These are phyloP conservation scores for Phaeosphaeriaceae sp. DNA, from an alignment of 2,329 filamentous ascomycete species.

Conservation along the genomic window DNA sequence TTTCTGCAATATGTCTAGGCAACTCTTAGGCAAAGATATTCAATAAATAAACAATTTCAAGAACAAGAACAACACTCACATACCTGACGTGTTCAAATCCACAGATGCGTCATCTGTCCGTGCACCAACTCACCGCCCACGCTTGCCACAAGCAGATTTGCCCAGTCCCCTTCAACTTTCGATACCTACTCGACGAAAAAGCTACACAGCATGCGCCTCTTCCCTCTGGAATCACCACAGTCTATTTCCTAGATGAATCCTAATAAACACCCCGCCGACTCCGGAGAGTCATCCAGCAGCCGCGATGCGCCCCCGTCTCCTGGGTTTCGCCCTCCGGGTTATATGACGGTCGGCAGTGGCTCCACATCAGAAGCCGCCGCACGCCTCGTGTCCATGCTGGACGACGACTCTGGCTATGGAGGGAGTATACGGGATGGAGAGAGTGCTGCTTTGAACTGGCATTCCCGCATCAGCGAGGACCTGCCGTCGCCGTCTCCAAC, in stretches of 20 bases:
- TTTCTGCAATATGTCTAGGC: too few relatives aligned
- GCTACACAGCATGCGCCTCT: too few relatives aligned
- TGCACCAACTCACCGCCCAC: too few relatives aligned
- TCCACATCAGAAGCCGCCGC: slow-evolving; percentile 81
- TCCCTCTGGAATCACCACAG: too few relatives aligned
- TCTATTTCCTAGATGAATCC: slow-evolving; percentile 35
- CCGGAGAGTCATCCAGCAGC: slow-evolving; percentile 36
- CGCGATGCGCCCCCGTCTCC: slow-evolving; percentile 31
- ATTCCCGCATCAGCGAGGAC: slow-evolving; percentile 63
- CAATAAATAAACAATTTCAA: too few relatives aligned
- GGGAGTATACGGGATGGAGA: slow-evolving; percentile 74
- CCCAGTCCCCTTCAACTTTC: too few relatives aligned
- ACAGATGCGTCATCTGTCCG: too few relatives aligned
- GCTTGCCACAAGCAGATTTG: too few relatives aligned
- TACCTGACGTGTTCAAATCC: too few relatives aligned
- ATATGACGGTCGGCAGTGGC: slow-evolving; percentile 87
- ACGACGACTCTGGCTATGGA: slow-evolving; percentile 90
- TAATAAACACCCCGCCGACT: slow-evolving; percentile 30
- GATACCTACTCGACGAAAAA: too few relatives aligned
- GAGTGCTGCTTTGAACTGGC: slow-evolving; percentile 57
- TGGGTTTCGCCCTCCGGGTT: slow-evolving; percentile 59
- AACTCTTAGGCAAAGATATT: too few relatives aligned
- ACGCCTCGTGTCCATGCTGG: slow-evolving; percentile 79
- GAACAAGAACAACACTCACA: too few relatives aligned
- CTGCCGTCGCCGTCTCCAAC: slow-evolving; percentile 63